Evolutionary conservation across 306 rosid species (phyloP), one percentile per base, ranked within the genome.

Genomic region (Purshia tridentata): DNA sequence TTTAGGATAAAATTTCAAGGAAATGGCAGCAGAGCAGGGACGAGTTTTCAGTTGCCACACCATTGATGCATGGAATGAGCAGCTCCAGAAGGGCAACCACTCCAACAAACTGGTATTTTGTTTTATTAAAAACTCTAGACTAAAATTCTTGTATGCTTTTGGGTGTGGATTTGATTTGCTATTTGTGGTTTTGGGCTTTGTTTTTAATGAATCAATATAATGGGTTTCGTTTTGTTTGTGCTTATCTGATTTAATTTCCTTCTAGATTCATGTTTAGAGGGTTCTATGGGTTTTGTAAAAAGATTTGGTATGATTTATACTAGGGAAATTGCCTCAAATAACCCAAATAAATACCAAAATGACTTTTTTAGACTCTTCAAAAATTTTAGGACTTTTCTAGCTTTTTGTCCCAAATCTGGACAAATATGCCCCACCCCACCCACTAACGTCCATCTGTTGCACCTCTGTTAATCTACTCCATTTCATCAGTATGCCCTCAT

Each of bases 31-130:
- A 19, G 96, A 87, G 72, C 91, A 85, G 77, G 94, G 96, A 68
- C 97, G 84, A 69, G 92, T 91, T 42, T 46, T 91, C 69, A 9
- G 88, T 62, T 77, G 84, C 76, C 96, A 89, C 89, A 68, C 81
- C 42, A 77, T 89, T 19, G 96, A 91, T 29, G 83, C 84, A 41
- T 89, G 97, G 97, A 83, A 64, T 47, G 81, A 84, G 29, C 82
- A 77, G 4, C 96, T 91, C 50, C 81, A 81, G 48, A 84, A 72
- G 74, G 97, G 80, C 62, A 91, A 89, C 49, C 87, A 85, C 15
- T 75, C 86, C 70, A 89, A 89, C 53, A 89, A 84, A 56, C 87
- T 91, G 81, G 90, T 89, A 80, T 18, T 70, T 7, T 48, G 9
- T 37, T 42, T 3, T n/a, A n/a, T n/a, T n/a, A n/a, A n/a, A n/a